Conservation (phyloP, 306 rosid genomes). For the Prunus mongolica region DNA sequence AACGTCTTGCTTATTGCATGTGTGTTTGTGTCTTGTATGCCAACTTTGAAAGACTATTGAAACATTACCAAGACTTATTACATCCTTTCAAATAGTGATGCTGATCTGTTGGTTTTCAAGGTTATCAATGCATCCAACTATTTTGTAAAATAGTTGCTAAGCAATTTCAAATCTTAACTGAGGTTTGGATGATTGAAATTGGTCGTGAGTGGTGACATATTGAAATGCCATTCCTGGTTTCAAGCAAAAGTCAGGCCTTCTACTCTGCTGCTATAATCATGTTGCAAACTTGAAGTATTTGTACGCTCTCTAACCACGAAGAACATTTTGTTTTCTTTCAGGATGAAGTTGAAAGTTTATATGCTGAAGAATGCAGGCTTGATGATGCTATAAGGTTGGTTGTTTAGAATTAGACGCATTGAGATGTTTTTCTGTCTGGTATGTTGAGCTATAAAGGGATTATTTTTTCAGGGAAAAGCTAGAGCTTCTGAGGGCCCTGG, state of each 20-base stretch:
- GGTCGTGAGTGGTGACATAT: constrained; percentile 1
- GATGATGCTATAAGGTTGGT: constrained; percentile 67
- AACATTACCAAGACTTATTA: background rate
- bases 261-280: background rate
- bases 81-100: background rate
- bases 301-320: constrained; percentile 9
- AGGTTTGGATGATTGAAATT: constrained; percentile 7
- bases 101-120: background rate
- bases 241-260: background rate
- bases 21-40: background rate
- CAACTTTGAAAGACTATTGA: background rate
- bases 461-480: constrained; percentile 53
- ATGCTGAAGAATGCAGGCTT: constrained; percentile 52
- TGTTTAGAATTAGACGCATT: constrained; percentile 7
- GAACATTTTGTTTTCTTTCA: constrained; percentile 32
- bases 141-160: background rate
- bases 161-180: background rate
- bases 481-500: constrained; percentile 54
- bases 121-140: background rate
- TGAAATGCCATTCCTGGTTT: background rate
- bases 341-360: constrained; percentile 65
- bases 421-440: constrained; percentile 16
- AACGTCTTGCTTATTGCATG: background rate
- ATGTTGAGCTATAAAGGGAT: constrained; percentile 14
- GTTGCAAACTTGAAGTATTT: constrained; percentile 1